Evolutionary conservation across 768 basidiomycete genomes (phyloP).

Genomic region (Chalciporus sphaerocephalus): DNA sequence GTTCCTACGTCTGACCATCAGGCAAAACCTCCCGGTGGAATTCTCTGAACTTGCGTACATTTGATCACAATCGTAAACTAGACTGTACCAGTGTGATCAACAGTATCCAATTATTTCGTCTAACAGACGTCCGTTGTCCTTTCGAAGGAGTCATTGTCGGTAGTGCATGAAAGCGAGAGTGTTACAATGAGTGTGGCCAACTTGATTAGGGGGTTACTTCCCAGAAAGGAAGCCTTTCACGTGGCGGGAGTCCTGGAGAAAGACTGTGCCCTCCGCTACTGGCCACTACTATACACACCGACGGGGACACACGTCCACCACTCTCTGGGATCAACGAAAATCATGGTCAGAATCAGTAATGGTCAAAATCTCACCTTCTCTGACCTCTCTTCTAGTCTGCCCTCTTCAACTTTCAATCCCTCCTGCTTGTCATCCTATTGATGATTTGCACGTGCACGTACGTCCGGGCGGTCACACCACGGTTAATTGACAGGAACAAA

Average conservation of each 20-base stretch:
- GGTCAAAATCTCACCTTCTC: background rate
- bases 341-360: slow-evolving; percentile 15
- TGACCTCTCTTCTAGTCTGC: slow-evolving; percentile 60
- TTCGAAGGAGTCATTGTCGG: too few relatives aligned
- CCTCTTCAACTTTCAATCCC: slow-evolving; percentile 95
- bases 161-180: too few relatives aligned
- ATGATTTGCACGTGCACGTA: slow-evolving; percentile 98
- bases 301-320: background rate
- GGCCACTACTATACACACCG: background rate
- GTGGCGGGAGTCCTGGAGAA: background rate
- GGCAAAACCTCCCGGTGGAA: too few relatives aligned
- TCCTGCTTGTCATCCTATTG: slow-evolving; percentile 88
- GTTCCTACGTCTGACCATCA: too few relatives aligned
- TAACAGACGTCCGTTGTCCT: too few relatives aligned
- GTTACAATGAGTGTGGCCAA: background rate
- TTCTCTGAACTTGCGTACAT: too few relatives aligned
- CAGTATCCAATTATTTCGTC: too few relatives aligned
- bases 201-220: background rate
- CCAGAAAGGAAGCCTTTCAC: background rate
- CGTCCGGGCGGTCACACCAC: slow-evolving; percentile 83
- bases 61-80: too few relatives aligned
- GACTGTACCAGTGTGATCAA: too few relatives aligned
- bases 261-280: too few relatives aligned
- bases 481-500: slow-evolving; percentile 89
- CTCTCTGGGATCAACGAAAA: background rate